Conservation (phyloP, 2,329 filamentous ascomycete genomes). For the Alternaria sp. region DNA sequence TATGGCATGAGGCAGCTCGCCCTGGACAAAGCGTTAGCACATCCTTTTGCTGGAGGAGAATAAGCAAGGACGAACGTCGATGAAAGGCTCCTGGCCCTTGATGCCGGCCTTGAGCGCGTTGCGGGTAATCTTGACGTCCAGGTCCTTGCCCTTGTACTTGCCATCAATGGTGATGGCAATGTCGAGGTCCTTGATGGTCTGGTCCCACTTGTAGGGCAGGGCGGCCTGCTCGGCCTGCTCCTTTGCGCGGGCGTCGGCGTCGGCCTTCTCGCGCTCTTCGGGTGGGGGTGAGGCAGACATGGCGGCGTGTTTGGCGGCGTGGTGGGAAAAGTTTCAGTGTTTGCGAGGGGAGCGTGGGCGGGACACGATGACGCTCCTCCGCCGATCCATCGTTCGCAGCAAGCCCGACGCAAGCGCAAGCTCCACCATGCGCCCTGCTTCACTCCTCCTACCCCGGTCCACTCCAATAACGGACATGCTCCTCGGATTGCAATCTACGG, state of each 20-base stretch:
- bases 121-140: constrained; percentile 84
- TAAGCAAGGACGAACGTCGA: constrained; percentile 65
- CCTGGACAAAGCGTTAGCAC: constrained; percentile 58
- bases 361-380: constrained; percentile 14
- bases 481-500: constrained; percentile 19
- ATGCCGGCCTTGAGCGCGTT: constrained; percentile 77
- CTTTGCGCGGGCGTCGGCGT: constrained; percentile 67
- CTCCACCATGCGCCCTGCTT: constrained; percentile 25
- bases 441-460: constrained; percentile 19
- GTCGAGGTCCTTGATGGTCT: constrained; percentile 89
- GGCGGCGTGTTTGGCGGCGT: constrained; percentile 13
- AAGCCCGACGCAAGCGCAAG: constrained; percentile 5
- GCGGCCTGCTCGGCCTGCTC: constrained; percentile 87
- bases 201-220: constrained; percentile 96
- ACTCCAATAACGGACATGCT: constrained; percentile 21
- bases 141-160: constrained; percentile 82
- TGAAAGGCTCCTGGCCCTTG: constrained; percentile 86
- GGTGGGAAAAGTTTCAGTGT: constrained; percentile 10
- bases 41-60: not conserved
- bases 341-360: constrained; percentile 15
- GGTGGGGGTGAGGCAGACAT: constrained; percentile 57
- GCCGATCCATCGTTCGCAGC: constrained; percentile 23
- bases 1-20: constrained; percentile 81
- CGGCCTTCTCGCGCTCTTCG: constrained; percentile 61
- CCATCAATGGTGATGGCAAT: constrained; percentile 77